Evolutionary conservation across 805 yeast genomes (phyloP).

Genomic region (Schizosaccharomyces cryophilus): DNA sequence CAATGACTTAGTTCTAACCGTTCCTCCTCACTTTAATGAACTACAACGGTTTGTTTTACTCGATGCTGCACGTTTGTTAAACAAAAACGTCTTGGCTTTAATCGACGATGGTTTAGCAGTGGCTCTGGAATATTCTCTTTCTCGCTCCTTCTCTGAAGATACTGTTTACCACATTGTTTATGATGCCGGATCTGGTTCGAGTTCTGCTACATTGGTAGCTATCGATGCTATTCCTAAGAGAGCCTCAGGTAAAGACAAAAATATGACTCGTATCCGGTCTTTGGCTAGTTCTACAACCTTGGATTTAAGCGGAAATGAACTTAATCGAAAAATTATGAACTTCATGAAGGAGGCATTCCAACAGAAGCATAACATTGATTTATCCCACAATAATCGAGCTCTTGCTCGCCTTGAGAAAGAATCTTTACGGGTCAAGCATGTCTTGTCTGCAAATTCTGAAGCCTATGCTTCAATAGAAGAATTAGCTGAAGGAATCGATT

Average conservation of each 20-base stretch:
- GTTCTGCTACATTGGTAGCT: slow-evolving; percentile 65
- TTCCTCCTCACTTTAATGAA: slow-evolving; percentile 46
- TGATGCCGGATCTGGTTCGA: slow-evolving; percentile 85
- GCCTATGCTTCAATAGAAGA: slow-evolving; percentile 58
- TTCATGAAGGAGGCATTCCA: slow-evolving; percentile 37
- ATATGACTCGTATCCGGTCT: slow-evolving; percentile 25
- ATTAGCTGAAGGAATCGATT: slow-evolving; percentile 47
- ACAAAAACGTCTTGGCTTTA: slow-evolving; percentile 35
- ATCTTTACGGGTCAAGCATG: slow-evolving; percentile 70
- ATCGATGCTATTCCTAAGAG: slow-evolving; percentile 22
- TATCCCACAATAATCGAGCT: slow-evolving; percentile 29
- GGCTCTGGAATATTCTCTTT: slow-evolving; percentile 54
- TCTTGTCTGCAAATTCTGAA: slow-evolving; percentile 71
- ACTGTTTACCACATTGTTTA: slow-evolving; percentile 45
- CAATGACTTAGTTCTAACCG: slow-evolving; percentile 46
- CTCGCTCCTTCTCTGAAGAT: slow-evolving; percentile 22
- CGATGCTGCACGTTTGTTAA: slow-evolving; percentile 52
- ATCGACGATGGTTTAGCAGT: slow-evolving; percentile 86
- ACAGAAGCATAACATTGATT: slow-evolving; percentile 19
- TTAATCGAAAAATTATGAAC: slow-evolving; percentile 42
- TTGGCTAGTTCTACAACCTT: slow-evolving; percentile 49
- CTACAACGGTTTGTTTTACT: slow-evolving; percentile 43
- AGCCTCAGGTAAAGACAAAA: neutral
- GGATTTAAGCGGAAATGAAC: slow-evolving; percentile 48
- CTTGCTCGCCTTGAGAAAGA: slow-evolving; percentile 48